phyloP scores from a whole-genome alignment of 2,329 filamentous ascomycete genomes.

The Plenodomus biglobosus region DNA sequence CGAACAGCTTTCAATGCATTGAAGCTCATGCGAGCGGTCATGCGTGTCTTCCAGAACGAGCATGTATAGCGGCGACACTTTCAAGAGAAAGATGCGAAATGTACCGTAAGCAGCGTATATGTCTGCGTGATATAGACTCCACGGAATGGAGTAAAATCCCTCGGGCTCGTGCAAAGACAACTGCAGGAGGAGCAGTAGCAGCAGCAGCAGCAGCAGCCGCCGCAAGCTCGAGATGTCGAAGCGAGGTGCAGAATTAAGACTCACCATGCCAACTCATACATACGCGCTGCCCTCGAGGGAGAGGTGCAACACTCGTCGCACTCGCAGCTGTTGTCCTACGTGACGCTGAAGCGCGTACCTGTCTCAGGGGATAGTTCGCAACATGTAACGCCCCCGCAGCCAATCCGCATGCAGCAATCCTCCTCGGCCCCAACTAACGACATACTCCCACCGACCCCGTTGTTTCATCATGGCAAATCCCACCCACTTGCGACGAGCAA shows the following conservation, averaged over 20 bases:
- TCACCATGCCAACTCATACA: constrained; percentile 1
- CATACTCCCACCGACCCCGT: constrained; percentile 8
- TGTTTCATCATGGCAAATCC: constrained; percentile 24
- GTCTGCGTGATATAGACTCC: too few relatives aligned
- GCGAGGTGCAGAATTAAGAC: neutral
- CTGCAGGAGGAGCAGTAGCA: too few relatives aligned
- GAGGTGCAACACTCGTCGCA: constrained; percentile 11
- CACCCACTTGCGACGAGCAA: constrained; percentile 19
- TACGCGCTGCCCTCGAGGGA: constrained; percentile 8
- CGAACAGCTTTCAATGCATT: too few relatives aligned
- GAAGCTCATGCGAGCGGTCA: too few relatives aligned
- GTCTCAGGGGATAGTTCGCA: constrained; percentile 12
- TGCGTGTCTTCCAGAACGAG: too few relatives aligned
- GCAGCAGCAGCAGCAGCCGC: too few relatives aligned
- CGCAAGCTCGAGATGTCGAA: too few relatives aligned
- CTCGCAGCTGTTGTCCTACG: constrained; percentile 15
- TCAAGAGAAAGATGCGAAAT: too few relatives aligned
- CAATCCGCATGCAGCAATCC: constrained; percentile 15
- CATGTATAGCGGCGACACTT: too few relatives aligned
- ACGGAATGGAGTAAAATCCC: too few relatives aligned
- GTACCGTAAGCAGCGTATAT: too few relatives aligned
- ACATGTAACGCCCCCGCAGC: constrained; percentile 15
- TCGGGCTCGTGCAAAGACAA: too few relatives aligned
- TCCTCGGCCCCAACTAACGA: constrained; percentile 5
- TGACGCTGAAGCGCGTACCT: constrained; percentile 25